Evolutionary conservation across 106 monocot species (phyloP), one percentile per base, ranked within the genome.

Genomic region (Acorus gramineus): DNA sequence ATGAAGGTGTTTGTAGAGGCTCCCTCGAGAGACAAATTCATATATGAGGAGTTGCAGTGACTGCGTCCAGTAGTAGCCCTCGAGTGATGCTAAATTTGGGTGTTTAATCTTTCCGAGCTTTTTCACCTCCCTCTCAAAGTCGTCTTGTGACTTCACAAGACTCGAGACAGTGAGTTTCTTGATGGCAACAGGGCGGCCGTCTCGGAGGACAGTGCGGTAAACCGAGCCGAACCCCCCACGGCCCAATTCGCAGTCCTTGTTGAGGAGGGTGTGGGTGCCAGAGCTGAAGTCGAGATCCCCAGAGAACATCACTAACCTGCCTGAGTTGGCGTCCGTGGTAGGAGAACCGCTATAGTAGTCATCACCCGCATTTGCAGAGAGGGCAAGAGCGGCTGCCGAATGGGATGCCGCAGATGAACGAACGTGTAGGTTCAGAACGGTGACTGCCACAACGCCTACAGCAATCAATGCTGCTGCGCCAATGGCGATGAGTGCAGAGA

Each of bases 91-190:
- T 7, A 95, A 67, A 74, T 95, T 90, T 7, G 61, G 77, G 68
- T 95, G 94, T 56, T 67, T 71, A n/a, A 80, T 56, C 42, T 84
- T 90, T 2, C 90, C 94, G 8, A 95, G 73, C 53, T 71, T 81
- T 71, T 80, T 86, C 54, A 95, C 78, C 69, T 95, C 90, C 60
- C 73, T 72, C 66, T 82, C 86, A 7, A 95, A 95, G 64, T 90
- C 89, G 48, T 95, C 90, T 57, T 72, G 77, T 3, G 94, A 86
- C 59, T 94, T 94, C 49, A 94, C 93, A 4, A 94, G 66, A 67
- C 93, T 89, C 4, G 93, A 94, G 9, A 94, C 93, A 0, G 89
- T 82, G 28, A 94, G 89, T 76, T 94, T 94, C 77, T 94, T 94
- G 70, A 94, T 95, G 46, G 86, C 94, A 66, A 95, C 84, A 2